phyloP scores from a whole-genome alignment of 108 stramenopile species.

The Skeletonema potamos region DNA sequence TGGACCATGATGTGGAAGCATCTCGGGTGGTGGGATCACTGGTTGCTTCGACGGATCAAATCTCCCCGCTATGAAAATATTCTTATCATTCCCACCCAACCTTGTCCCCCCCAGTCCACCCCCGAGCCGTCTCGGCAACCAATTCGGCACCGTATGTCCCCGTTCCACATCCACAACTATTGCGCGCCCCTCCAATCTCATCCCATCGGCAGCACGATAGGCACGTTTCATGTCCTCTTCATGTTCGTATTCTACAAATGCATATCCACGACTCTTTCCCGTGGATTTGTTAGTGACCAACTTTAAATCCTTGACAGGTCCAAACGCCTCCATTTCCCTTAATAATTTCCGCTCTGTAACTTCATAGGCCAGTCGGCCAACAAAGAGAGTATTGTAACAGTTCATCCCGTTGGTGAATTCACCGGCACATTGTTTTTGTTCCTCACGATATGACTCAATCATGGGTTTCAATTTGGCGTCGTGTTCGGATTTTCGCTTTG shows the following conservation, averaged over 20 bases:
- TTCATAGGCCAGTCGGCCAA: conserved; percentile 93
- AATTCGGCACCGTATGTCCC: conserved; percentile 95
- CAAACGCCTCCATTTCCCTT: conserved; percentile 92
- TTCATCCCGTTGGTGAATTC: conserved; percentile 81
- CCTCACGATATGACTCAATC: conserved; percentile 69
- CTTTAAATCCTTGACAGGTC: conserved; percentile 86
- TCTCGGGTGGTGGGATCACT: not conserved
- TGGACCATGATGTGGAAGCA: conserved; percentile 7
- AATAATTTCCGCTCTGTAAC: conserved; percentile 94
- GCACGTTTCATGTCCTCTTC: conserved; percentile 91
- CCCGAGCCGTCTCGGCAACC: conserved; percentile 87
- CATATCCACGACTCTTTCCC: conserved; percentile 78
- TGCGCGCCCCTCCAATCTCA: conserved; percentile 86
- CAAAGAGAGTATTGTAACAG: conserved; percentile 95
- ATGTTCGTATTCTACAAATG: conserved; percentile 94
- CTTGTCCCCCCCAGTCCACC: conserved; percentile 90
- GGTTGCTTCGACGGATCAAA: conserved; percentile 65
- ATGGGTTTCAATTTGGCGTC: conserved; percentile 45
- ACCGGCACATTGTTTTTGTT: conserved; percentile 63
- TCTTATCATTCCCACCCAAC: conserved; percentile 73
- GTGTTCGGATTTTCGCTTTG: conserved; percentile 22
- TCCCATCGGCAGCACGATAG: conserved; percentile 89
- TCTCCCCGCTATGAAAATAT: conserved; percentile 60
- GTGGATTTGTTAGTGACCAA: conserved; percentile 61
- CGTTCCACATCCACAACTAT: conserved; percentile 97